phyloP scores from a whole-genome alignment of 1,139 yeast genomes.

The Blastobotrys aristatus region DNA sequence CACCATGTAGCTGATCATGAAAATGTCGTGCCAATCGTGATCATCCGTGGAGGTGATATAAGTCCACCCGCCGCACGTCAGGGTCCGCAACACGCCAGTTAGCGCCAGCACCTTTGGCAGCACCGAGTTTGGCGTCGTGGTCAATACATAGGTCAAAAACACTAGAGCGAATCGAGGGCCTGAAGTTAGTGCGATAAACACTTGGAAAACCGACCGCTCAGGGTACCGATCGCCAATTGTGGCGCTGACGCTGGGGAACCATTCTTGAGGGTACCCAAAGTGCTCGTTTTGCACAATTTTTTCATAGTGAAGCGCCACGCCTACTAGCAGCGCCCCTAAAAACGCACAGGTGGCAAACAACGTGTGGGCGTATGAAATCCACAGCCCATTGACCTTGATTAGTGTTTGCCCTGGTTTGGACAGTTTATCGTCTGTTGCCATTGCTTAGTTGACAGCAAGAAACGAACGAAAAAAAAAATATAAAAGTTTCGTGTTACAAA shows the following conservation, averaged over 20 bases:
- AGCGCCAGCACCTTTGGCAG: slow-evolving; percentile 43
- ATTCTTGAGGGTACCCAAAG: slow-evolving; percentile 91
- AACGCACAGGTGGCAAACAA: slow-evolving; percentile 67
- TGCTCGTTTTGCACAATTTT: slow-evolving; percentile 84
- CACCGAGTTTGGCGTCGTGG: slow-evolving; percentile 37
- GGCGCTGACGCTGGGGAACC: slow-evolving; percentile 98
- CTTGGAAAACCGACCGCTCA: slow-evolving; percentile 86
- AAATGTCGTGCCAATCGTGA: slow-evolving; percentile 92
- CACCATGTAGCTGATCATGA: slow-evolving; percentile 85
- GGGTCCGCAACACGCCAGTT: slow-evolving; percentile 72
- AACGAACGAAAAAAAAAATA: not conserved
- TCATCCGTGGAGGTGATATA: slow-evolving; percentile 95
- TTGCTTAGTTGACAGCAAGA: not conserved
- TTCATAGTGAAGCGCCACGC: slow-evolving; percentile 67
- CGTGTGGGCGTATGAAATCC: slow-evolving; percentile 67
- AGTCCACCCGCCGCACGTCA: slow-evolving; percentile 98
- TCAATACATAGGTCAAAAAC: slow-evolving; percentile 50
- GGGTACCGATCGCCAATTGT: slow-evolving; percentile 96
- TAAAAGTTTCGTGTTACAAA: too few species aligned
- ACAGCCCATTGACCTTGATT: slow-evolving; percentile 48
- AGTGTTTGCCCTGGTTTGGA: slow-evolving; percentile 19
- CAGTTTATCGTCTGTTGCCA: slow-evolving; percentile 35
- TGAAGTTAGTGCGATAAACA: slow-evolving; percentile 49
- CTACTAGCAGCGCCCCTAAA: slow-evolving; percentile 65
- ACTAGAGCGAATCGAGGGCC: slow-evolving; percentile 76